Base-by-base conservation (phyloP, 2,329 filamentous ascomycete genomes). In the Trichoderma semiorbis region DNA sequence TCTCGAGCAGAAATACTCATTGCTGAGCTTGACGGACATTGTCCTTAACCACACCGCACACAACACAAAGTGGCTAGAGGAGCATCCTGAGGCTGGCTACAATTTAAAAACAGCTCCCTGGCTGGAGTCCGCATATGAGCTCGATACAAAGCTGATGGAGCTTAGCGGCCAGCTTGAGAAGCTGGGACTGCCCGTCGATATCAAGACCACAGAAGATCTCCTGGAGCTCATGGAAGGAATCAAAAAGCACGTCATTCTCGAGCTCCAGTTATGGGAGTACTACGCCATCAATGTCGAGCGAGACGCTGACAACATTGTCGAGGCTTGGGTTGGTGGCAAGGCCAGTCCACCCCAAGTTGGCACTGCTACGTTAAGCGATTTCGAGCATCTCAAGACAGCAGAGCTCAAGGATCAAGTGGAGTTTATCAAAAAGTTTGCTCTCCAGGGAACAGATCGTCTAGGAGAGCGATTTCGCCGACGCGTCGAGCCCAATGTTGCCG, bases 1-100 rank as follows among this genome's bases (percentile, higher is more conserved):
- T 78, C 92, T 99, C 87, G 93, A 98, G 81, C 87, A 91, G 66
- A 91, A 97, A 67, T 91, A 97, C 80, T 93, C 93, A 3, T 85
- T 99, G 69, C 86, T 99, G 71, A 94, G 93, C 73, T 83, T 99
- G 83, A 98, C 95, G 1, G 96, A 99, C 80, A 95, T 99, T 73
- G 97, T 99, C 58, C 94, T 96, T 85, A 99, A 99, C 79, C 96
- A 99, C 83, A 99, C 96, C 5, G 95, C 96, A 7, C 89, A 98
- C 84, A 98, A 98, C 83, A 97, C 93, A 82, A 89, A 92, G 77
- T 99, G 96, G 96, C 87, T 99, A 12, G 87, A 97, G 79, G 92
- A 97, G 73, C 95, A 99, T 78, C 96, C 97, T 0, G 96, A 99
- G 77, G 92, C 94, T 58, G 96, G 96, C 18, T 99, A 99, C 86